Evolutionary conservation across 352 stramenopile species (phyloP).

Genomic region (Phytophthora megakarya): DNA sequence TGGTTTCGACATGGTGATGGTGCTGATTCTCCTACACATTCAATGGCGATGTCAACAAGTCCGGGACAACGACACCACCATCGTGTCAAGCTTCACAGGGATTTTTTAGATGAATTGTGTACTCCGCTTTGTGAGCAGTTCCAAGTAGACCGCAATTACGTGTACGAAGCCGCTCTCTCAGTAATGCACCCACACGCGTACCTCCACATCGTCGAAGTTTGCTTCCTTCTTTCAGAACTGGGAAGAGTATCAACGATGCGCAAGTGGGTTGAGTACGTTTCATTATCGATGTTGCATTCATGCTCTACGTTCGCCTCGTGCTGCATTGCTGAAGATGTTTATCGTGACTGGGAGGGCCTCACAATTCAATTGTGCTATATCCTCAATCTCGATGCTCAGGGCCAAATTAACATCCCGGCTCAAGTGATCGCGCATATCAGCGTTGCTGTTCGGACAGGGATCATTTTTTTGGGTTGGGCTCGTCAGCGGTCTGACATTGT

Average conservation of each 20-base stretch:
- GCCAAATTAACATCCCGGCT: conserved; percentile 56
- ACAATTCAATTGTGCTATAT: conserved; percentile 85
- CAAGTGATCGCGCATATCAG: conserved; percentile 61
- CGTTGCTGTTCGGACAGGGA: conserved; percentile 73
- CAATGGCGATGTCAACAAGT: conserved; percentile 12
- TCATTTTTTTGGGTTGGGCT: conserved; percentile 79
- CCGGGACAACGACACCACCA: conserved; percentile 22
- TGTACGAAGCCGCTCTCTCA: conserved; percentile 74
- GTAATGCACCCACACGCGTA: conserved; percentile 85
- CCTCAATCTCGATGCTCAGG: conserved; percentile 64
- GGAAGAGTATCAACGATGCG: conserved; percentile 53
- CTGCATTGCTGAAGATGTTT: conserved; percentile 74
- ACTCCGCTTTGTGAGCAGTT: conserved; percentile 80
- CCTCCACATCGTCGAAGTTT: conserved; percentile 83
- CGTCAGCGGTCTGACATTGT: conserved; percentile 65
- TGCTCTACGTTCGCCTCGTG: conserved; percentile 81
- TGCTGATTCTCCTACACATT: conserved; percentile 18
- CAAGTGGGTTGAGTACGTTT: conserved; percentile 86
- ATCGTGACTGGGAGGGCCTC: conserved; percentile 82
- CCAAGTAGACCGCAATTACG: conserved; percentile 77
- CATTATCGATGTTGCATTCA: conserved; percentile 80
- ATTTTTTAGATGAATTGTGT: conserved; percentile 78
- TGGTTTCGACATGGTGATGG: conserved; percentile 41
- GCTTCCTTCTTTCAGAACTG: conserved; percentile 76
- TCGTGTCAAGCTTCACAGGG: conserved; percentile 51